These are phyloP conservation scores for Paraurostyla sp. DNA, from an alignment of 73 alveolate genomes.

Conservation along the genomic window DNA sequence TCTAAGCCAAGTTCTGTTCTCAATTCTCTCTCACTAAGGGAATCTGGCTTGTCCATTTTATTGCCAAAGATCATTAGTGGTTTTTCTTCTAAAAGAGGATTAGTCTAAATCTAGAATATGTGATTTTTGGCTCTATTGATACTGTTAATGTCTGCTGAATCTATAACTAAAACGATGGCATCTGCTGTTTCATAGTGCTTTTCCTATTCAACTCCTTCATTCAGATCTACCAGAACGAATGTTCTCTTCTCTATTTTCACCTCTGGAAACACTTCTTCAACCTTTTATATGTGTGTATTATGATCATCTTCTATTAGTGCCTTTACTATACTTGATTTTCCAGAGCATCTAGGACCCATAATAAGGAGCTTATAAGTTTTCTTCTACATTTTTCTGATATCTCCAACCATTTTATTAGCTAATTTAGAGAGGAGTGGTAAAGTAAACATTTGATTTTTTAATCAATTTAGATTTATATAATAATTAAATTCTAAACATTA, in stretches of 20 bases:
- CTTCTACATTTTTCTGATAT: background rate
- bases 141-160: background rate
- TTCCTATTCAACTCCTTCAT: background rate
- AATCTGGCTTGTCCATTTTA: background rate
- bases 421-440: background rate
- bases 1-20: background rate
- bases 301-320: background rate
- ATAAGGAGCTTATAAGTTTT: background rate
- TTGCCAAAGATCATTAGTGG: constrained; percentile 4
- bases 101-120: background rate
- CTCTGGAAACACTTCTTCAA: background rate
- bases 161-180: too few species aligned
- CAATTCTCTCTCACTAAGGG: background rate
- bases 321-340: background rate
- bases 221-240: background rate
- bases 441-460: background rate
- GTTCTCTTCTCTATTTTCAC: background rate
- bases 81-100: background rate
- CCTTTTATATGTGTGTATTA: background rate
- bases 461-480: background rate
- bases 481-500: background rate
- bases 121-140: background rate
- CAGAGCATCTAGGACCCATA: background rate
- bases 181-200: background rate
- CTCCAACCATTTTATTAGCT: background rate